These are phyloP conservation scores for Trichoderma pleuroti DNA, from an alignment of 2,329 filamentous ascomycete species.

Conservation along the genomic window DNA sequence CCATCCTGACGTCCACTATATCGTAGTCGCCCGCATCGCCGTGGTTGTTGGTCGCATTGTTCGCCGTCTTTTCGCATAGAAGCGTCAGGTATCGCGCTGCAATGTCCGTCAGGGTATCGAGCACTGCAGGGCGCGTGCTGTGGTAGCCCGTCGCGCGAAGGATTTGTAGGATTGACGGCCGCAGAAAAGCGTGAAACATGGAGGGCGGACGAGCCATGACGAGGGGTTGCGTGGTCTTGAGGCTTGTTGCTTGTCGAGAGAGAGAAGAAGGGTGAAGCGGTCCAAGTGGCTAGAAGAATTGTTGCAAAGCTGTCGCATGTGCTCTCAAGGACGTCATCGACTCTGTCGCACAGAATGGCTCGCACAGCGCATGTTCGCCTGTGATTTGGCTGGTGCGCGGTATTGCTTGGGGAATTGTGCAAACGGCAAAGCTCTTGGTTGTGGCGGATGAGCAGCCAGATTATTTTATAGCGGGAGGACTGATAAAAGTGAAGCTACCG, in stretches of 20 bases:
- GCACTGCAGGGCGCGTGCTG: constrained; percentile 71
- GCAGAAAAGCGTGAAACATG: constrained; percentile 72
- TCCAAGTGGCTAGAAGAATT: constrained; percentile 6
- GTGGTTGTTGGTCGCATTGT: constrained; percentile 66
- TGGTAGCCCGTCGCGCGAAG: constrained; percentile 90
- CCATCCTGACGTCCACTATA: constrained; percentile 78
- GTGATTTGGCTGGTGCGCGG: not conserved
- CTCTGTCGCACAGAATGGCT: constrained; percentile 21
- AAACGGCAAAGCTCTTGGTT: not conserved
- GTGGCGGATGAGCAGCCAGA: not conserved
- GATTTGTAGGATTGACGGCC: constrained; percentile 84
- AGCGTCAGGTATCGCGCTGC: constrained; percentile 75
- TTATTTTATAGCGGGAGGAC: not conserved
- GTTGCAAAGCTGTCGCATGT: constrained; percentile 28
- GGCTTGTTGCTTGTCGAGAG: not conserved
- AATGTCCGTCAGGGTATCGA: constrained; percentile 86
- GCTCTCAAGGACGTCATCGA: constrained; percentile 31
- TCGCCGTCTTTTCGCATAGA: constrained; percentile 68
- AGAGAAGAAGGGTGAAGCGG: not conserved
- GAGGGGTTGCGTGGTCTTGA: not conserved
- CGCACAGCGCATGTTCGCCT: constrained; percentile 31
- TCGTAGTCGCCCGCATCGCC: constrained; percentile 47
- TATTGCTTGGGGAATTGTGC: not conserved
- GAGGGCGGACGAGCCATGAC: constrained; percentile 45
- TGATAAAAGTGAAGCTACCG: not conserved